Conservation (phyloP, 2,329 filamentous ascomycete genomes). For the Lithohypha guttulata region DNA sequence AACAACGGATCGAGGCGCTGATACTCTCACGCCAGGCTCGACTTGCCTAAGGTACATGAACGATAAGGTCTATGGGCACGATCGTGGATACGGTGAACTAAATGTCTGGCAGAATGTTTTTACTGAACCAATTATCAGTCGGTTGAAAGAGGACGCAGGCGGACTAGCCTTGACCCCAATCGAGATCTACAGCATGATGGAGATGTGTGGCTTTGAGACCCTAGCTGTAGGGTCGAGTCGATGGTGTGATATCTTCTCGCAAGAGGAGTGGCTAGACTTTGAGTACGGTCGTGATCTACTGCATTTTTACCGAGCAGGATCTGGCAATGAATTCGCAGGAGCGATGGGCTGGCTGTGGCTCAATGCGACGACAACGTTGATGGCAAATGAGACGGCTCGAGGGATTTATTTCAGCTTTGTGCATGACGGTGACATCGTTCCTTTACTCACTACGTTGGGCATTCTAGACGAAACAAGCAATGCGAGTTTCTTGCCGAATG, state of each 20-base stretch:
- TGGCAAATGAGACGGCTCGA: conserved; percentile 32
- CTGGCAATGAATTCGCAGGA: conserved; percentile 43
- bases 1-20: conserved; percentile 36
- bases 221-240: conserved; percentile 42
- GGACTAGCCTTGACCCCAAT: conserved; percentile 33
- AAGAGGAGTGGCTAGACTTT: conserved; percentile 44
- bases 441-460: conserved; percentile 38
- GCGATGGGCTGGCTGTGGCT: conserved; percentile 50
- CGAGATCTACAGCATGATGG: conserved; percentile 50
- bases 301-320: conserved; percentile 49
- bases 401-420: conserved; percentile 48
- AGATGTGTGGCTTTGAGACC: conserved; percentile 51
- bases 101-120: conserved; percentile 39
- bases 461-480: conserved; percentile 38
- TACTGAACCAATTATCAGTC: conserved; percentile 34
- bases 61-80: conserved; percentile 36
- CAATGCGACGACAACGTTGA: conserved; percentile 43
- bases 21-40: conserved; percentile 48
- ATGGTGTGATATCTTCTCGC: conserved; percentile 48
- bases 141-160: conserved; percentile 35
- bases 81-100: conserved; percentile 40
- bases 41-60: conserved; percentile 31
- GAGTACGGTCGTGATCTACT: conserved; percentile 49
- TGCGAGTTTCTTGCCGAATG: conserved; percentile 35
- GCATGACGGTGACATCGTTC: conserved; percentile 49